A percentile compares a stretch with the other conserved stretches of the same genome.
Conservation (phyloP, 257 asterid genomes). For the Salvia splendens region DNA sequence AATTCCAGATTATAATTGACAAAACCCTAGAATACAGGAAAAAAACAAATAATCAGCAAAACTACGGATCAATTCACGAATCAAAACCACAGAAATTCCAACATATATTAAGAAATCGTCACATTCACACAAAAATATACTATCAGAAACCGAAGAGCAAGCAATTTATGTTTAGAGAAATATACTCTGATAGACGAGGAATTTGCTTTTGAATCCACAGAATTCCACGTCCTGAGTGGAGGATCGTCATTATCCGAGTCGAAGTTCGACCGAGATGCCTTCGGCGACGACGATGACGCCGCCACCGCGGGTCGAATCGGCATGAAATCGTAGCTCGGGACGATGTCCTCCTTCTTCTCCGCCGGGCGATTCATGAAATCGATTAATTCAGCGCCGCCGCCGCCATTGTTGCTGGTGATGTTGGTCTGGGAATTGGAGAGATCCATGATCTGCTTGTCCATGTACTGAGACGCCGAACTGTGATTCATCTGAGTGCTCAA, state of each 20-base stretch:
- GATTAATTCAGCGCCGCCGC: conserved; percentile 54
- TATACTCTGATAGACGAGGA: conserved; percentile 59
- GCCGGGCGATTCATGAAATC: conserved; percentile 67
- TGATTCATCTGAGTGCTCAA: conserved; percentile 61
- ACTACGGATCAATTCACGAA: conserved; percentile 10
- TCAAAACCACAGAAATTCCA: conserved; percentile 1
- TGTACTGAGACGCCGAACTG: conserved; percentile 59
- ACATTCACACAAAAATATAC: background rate
- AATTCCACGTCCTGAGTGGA: conserved; percentile 61
- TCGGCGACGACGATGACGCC: conserved; percentile 44
- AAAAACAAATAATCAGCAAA: conserved; percentile 1
- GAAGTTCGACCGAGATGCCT: conserved; percentile 37
- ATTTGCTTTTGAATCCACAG: conserved; percentile 59
- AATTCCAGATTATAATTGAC: conserved; percentile 13
- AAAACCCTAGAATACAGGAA: conserved; percentile 8
- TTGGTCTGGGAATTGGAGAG: conserved; percentile 66
- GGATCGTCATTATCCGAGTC: conserved; percentile 54
- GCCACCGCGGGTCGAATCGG: conserved; percentile 62
- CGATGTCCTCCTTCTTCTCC: conserved; percentile 65
- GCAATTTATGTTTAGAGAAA: conserved; percentile 10
- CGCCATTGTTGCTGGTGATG: conserved; percentile 31
- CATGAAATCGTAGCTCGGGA: conserved; percentile 81
- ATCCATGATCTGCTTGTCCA: conserved; percentile 99
- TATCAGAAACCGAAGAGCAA: background rate
- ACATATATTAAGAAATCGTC: background rate